phyloP scores from a whole-genome alignment of 2,329 filamentous ascomycete genomes.

The Aspergillus japonicus region DNA sequence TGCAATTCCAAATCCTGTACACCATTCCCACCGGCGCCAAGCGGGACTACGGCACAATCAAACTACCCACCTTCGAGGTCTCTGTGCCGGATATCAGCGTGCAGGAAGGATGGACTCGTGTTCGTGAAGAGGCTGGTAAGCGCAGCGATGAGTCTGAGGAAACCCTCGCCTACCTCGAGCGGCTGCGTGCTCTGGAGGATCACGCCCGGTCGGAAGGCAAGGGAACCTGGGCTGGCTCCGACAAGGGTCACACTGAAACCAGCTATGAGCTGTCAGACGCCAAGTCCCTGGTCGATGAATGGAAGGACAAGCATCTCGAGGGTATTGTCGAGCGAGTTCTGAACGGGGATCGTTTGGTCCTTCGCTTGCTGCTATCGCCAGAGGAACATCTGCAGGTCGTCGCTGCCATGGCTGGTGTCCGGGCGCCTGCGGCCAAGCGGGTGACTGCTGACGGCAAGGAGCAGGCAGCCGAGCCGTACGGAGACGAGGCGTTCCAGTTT shows the following conservation, averaged over 20 bases:
- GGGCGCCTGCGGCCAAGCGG: slow-evolving; percentile 84
- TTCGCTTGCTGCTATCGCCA: slow-evolving; percentile 75
- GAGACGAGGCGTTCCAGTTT: slow-evolving; percentile 83
- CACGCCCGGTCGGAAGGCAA: slow-evolving; percentile 75
- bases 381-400: slow-evolving; percentile 87
- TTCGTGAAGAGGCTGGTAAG: slow-evolving; percentile 89
- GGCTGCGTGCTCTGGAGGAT: slow-evolving; percentile 72
- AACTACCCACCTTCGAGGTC: slow-evolving; percentile 66
- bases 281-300: slow-evolving; percentile 71
- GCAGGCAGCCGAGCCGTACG: slow-evolving; percentile 82
- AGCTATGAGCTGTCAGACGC: slow-evolving; percentile 78
- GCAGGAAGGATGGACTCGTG: slow-evolving; percentile 86
- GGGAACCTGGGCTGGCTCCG: slow-evolving; percentile 72
- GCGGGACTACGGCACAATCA: slow-evolving; percentile 82
- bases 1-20: slow-evolving; percentile 84
- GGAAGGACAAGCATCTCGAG: slow-evolving; percentile 82
- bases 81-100: slow-evolving; percentile 79
- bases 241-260: slow-evolving; percentile 67
- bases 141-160: slow-evolving; percentile 81
- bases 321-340: slow-evolving; percentile 88
- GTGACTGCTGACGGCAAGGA: slow-evolving; percentile 76
- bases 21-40: slow-evolving; percentile 75
- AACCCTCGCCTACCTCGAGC: slow-evolving; percentile 67
- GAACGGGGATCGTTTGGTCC: slow-evolving; percentile 83
- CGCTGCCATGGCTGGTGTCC: slow-evolving; percentile 83